These are phyloP conservation scores for Triangularia setosa DNA, from an alignment of 2,329 filamentous ascomycete species.

Conservation along the genomic window DNA sequence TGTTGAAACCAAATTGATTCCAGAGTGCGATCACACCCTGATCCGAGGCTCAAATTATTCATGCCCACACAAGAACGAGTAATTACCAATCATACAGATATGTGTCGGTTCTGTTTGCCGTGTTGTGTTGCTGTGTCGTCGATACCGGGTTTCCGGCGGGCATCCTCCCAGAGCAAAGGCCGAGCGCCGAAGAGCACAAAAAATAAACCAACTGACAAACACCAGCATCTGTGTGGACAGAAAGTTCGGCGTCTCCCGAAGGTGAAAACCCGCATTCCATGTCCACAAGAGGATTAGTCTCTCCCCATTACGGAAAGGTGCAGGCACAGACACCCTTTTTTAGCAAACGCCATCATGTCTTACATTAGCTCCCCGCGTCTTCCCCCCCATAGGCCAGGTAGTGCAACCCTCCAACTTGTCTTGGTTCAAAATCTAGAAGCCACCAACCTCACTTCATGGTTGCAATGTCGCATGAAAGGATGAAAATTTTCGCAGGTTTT, in stretches of 20 bases:
- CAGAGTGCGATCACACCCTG: not conserved
- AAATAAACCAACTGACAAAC: not conserved
- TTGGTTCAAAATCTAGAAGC: not conserved
- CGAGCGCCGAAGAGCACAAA: not conserved
- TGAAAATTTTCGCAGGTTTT: not conserved
- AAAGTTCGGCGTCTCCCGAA: not conserved
- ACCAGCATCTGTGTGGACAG: too few species aligned
- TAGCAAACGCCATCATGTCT: conserved; percentile 1
- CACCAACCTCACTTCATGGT: not conserved
- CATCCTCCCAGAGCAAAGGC: not conserved
- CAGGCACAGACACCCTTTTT: not conserved
- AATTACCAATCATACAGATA: not conserved
- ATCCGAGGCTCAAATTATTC: not conserved
- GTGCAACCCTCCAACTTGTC: not conserved
- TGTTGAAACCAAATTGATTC: not conserved
- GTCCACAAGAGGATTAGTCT: not conserved
- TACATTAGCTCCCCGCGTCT: not conserved
- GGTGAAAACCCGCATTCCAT: not conserved
- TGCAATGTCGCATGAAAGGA: not conserved
- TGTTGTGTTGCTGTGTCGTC: not conserved
- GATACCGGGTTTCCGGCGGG: not conserved
- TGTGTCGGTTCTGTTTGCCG: not conserved
- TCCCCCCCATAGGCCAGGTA: not conserved
- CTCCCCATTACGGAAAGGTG: not conserved
- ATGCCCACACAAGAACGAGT: not conserved